Evolutionary conservation across 1,284 basidiomycete species (phyloP).

Genomic region (Pisolithus thermaeus): DNA sequence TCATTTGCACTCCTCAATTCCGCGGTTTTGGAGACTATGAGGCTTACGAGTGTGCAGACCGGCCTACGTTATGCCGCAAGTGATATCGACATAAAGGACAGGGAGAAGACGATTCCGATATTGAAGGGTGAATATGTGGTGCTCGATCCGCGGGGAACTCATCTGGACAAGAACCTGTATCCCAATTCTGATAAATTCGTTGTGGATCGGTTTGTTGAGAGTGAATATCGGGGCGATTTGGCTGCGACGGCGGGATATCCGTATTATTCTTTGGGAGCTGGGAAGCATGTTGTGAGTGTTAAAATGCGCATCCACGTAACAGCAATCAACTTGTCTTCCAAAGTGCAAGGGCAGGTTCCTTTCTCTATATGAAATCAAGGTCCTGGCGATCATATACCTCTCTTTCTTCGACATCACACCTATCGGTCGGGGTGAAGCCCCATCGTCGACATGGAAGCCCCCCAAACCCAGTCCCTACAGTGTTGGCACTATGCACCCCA

Average conservation of each 20-base stretch:
- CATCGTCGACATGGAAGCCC: no score
- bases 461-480: no score
- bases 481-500: no score
- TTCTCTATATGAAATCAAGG: slow-evolving; percentile 22
- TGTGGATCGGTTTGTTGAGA: slow-evolving; percentile 18
- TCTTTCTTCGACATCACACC: slow-evolving; percentile 14
- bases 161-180: slow-evolving; percentile 17
- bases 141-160: slow-evolving; percentile 14
- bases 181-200: slow-evolving; percentile 10
- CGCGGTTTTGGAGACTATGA: slow-evolving; percentile 24
- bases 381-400: slow-evolving; percentile 14
- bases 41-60: slow-evolving; percentile 15
- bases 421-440: not conserved
- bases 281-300: slow-evolving; percentile 19
- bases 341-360: slow-evolving; percentile 24
- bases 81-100: slow-evolving; percentile 15
- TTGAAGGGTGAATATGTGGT: slow-evolving; percentile 18
- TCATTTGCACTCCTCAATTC: slow-evolving; percentile 19
- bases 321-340: not conserved
- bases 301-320: not conserved
- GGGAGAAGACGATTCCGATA: slow-evolving; percentile 9
- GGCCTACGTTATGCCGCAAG: slow-evolving; percentile 11
- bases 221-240: slow-evolving; percentile 11
- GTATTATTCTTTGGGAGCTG: slow-evolving; percentile 19
- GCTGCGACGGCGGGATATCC: slow-evolving; percentile 14